A percentile compares a stretch with the other conserved stretches of the same genome.
Conservation (phyloP, 768 basidiomycete species). For the Phaeotremella fagi region DNA sequence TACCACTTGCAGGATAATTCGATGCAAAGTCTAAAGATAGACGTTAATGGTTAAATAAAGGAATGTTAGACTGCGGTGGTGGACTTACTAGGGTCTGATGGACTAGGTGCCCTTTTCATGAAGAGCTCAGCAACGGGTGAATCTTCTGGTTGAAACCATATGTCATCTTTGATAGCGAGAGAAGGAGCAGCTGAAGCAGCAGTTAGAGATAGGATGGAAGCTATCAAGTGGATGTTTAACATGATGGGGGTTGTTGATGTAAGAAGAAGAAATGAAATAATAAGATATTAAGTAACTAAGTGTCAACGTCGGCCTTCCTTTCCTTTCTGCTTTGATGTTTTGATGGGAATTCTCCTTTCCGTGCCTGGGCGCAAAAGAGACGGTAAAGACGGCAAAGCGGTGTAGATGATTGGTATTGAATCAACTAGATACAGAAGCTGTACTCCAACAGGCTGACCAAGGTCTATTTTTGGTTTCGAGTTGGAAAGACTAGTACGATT, state of each 20-base stretch:
- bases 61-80: not conserved
- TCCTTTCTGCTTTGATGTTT: no score
- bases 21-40: constrained; percentile 58
- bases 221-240: not conserved
- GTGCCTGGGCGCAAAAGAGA: no score
- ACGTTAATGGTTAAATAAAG: not conserved
- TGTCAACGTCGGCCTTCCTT: no score
- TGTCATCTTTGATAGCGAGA: not conserved
- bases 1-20: constrained; percentile 55
- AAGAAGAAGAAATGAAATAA: no score
- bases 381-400: no score
- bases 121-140: constrained; percentile 19
- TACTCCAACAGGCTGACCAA: no score
- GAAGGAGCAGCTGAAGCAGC: not conserved
- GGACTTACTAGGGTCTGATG: constrained; percentile 17
- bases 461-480: no score
- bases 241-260: not conserved
- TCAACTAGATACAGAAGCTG: no score
- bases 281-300: no score
- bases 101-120: constrained; percentile 12
- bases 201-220: not conserved
- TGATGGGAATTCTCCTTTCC: no score
- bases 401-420: no score
- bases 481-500: no score
- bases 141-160: constrained; percentile 21